Evolutionary conservation across 768 basidiomycete species (phyloP).

Genomic region (Suillus hirtellus): DNA sequence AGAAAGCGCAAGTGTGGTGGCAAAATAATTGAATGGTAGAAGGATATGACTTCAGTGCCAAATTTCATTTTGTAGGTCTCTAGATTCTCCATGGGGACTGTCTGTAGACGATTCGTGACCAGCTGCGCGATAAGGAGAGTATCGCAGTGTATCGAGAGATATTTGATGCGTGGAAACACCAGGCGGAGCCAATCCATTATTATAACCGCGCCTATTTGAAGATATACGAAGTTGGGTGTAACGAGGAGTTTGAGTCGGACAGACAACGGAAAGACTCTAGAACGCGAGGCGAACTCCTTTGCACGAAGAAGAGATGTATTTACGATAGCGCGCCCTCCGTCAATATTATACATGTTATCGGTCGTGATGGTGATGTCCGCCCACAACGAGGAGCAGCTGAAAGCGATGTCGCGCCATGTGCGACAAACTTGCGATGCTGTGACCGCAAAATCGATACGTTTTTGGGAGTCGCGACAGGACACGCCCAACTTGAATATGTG

Average conservation of each 20-base stretch:
- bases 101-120: neutral
- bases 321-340: neutral
- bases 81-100: conserved; percentile 9
- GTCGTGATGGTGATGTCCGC: conserved; percentile 22
- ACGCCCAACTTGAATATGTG: conserved; percentile 13
- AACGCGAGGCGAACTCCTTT: conserved; percentile 6
- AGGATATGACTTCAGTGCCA: neutral
- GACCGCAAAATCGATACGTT: conserved; percentile 23
- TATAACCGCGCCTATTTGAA: neutral
- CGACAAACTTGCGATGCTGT: conserved; percentile 42
- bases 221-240: neutral
- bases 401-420: conserved; percentile 40
- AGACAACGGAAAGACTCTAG: conserved; percentile 7
- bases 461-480: neutral
- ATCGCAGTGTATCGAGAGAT: conserved; percentile 11
- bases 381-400: conserved; percentile 42
- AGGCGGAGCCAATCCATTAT: conserved; percentile 7
- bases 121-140: neutral
- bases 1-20: neutral
- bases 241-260: conserved; percentile 8
- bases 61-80: conserved; percentile 10
- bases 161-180: conserved; percentile 10
- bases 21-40: neutral
- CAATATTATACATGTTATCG: neutral
- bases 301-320: neutral